Conservation (phyloP, 768 basidiomycete species). For the Lentinula sp. region DNA sequence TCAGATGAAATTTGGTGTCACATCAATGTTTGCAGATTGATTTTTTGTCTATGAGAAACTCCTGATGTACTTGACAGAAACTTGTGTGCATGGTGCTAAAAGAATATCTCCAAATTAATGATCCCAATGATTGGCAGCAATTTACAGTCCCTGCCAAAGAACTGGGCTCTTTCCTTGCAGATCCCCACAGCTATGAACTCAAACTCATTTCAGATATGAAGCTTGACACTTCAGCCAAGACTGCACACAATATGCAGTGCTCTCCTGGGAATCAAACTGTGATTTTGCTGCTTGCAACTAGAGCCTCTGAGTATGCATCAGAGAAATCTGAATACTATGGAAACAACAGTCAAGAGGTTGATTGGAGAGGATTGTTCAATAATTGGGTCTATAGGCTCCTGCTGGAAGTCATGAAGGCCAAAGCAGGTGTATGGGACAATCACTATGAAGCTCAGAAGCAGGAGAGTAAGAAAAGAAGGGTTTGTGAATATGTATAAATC, state of each 20-base stretch:
- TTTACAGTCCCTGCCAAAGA: background rate
- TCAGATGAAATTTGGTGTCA: background rate
- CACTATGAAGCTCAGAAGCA: background rate
- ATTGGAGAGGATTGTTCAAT: background rate
- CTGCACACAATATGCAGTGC: background rate
- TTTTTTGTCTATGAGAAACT: background rate
- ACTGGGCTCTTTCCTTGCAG: background rate
- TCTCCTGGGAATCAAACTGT: background rate
- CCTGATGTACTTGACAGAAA: background rate
- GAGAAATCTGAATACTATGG: background rate
- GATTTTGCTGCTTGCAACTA: background rate
- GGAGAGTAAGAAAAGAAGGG: background rate
- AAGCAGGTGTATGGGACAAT: background rate
- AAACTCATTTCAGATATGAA: background rate
- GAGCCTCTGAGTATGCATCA: background rate
- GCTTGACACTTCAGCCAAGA: background rate
- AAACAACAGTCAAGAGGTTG: no score
- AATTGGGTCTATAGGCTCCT: background rate
- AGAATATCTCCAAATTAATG: background rate
- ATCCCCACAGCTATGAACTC: background rate
- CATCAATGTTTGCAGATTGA: background rate
- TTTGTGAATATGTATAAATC: background rate
- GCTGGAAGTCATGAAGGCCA: background rate
- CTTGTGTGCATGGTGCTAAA: background rate
- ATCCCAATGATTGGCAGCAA: background rate